A percentile compares a stretch with the other conserved stretches of the same genome.
Conservation (phyloP, 768 basidiomycete genomes). For the Tylopilus vinaceipallidus region DNA sequence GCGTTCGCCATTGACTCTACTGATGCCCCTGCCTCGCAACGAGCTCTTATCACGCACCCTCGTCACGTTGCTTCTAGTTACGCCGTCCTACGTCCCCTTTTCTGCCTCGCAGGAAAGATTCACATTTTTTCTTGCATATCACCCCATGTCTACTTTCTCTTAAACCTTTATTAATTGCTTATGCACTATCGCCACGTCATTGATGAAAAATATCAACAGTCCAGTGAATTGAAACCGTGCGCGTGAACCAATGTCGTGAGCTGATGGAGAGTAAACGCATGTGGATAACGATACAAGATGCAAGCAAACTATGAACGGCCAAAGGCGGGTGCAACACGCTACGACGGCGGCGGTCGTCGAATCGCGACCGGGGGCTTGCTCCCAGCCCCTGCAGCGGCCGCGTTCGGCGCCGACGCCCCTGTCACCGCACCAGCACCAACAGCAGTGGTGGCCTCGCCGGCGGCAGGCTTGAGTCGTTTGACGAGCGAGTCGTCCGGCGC, state of each 20-base stretch:
- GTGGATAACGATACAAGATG: neutral
- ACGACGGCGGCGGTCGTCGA: slow-evolving; percentile 31
- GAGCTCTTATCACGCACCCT: slow-evolving; percentile 18
- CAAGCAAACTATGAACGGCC: too few species aligned
- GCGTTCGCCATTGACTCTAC: too few species aligned
- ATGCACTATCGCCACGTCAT: slow-evolving; percentile 2
- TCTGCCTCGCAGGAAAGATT: slow-evolving; percentile 9
- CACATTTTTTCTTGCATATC: slow-evolving; percentile 1
- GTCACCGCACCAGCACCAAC: neutral
- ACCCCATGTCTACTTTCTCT: neutral
- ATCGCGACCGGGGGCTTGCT: slow-evolving; percentile 35
- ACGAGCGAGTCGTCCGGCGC: slow-evolving; percentile 56
- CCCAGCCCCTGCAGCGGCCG: slow-evolving; percentile 10
- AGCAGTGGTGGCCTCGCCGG: slow-evolving; percentile 1
- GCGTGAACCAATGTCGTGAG: too few species aligned
- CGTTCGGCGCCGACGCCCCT: too few species aligned
- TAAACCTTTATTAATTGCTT: slow-evolving; percentile 20
- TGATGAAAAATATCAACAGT: neutral
- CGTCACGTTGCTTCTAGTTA: slow-evolving; percentile 21
- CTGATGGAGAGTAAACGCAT: neutral
- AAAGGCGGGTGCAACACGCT: too few species aligned
- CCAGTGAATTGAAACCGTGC: too few species aligned
- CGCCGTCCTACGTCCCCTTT: slow-evolving; percentile 12
- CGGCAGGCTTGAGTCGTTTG: slow-evolving; percentile 63
- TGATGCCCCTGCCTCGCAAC: slow-evolving; percentile 18